Evolutionary conservation across 139 green algal species (phyloP).

Genomic region (Ulvella scutata): DNA sequence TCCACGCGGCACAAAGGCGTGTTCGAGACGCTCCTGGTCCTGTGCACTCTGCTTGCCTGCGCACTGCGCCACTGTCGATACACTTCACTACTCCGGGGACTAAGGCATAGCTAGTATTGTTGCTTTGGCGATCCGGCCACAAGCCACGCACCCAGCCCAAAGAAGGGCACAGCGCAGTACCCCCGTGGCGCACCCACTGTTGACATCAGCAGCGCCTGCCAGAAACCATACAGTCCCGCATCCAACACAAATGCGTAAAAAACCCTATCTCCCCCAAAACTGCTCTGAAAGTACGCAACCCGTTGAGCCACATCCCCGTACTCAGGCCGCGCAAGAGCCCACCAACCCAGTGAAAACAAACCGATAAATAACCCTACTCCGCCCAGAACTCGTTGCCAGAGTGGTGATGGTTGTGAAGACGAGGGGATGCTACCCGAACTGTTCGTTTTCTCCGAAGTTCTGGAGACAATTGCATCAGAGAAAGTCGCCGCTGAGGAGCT

Average conservation of each 20-base stretch:
- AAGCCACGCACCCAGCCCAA: conserved; percentile 48
- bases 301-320: conserved; percentile 37
- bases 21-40: no score
- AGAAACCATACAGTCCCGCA: conserved; percentile 49
- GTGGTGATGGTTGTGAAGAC: conserved; percentile 14
- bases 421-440: not conserved
- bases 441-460: no score
- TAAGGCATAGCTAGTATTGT: no score
- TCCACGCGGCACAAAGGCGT: no score
- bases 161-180: conserved; percentile 55
- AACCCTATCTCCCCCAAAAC: conserved; percentile 27
- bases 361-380: conserved; percentile 21
- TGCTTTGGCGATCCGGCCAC: conserved; percentile 9
- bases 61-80: no score
- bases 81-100: no score
- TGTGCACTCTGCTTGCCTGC: no score
- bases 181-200: conserved; percentile 13
- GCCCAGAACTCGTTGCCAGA: conserved; percentile 8
- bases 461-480: not conserved
- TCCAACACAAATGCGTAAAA: conserved; percentile 76
- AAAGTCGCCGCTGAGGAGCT: not conserved
- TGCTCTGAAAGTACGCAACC: conserved; percentile 21
- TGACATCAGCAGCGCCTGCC: conserved; percentile 49
- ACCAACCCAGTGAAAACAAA: conserved; percentile 46
- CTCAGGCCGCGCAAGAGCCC: conserved; percentile 38